Evolutionary conservation across 257 asterid genomes (phyloP), one percentile per base, ranked within the genome.

Genomic region (Linderniella brevidens): DNA sequence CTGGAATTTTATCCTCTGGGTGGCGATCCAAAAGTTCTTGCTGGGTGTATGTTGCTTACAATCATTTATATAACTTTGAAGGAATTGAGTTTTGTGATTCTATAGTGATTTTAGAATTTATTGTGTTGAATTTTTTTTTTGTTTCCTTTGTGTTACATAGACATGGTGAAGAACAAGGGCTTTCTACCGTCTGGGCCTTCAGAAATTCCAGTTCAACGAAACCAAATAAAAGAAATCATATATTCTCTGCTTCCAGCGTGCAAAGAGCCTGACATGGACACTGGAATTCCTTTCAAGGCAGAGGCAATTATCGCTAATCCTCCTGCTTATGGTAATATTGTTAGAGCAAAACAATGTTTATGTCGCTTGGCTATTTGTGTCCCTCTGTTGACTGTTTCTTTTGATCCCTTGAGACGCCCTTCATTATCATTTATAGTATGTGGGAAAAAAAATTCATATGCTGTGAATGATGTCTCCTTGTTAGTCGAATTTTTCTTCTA

Each of bases 161-260:
- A 84, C 68, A 88, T 88, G 96, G 98, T 88, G 37, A 88, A 88
- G 65, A 88, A 88, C 74, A 88, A 88, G 69, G 98, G 98, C 13
- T 84, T 88, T 63, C 71, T 88, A 77, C 98, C 98, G 52, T 84
- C 98, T 19, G 96, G 92, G 57, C 98, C 96, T 51, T 88, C 95
- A 58, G 98, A 88, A 71, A 80, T 88, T 64, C 90, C 94, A 9
- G 46, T 65, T 37, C 94, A 84, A 53, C 62, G 94, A 63, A 84
- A 76, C 43, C 98, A 88, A 68, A 72, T 84, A 59, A 88, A 81
- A 69, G 92, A 81, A 62, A 78, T 88, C 43, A 84, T 88, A 67
- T 39, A 67, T 66, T 88, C 98, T 50, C 65, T 88, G 42, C 80
- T 70, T 56, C 85, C 92, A 47, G 94, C 98, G 16, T 84, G 93